Percentiles rank a stretch among this genome's conserved stretches.
phyloP scores from a whole-genome alignment of 768 basidiomycete genomes.

The Boletus bicolor region DNA sequence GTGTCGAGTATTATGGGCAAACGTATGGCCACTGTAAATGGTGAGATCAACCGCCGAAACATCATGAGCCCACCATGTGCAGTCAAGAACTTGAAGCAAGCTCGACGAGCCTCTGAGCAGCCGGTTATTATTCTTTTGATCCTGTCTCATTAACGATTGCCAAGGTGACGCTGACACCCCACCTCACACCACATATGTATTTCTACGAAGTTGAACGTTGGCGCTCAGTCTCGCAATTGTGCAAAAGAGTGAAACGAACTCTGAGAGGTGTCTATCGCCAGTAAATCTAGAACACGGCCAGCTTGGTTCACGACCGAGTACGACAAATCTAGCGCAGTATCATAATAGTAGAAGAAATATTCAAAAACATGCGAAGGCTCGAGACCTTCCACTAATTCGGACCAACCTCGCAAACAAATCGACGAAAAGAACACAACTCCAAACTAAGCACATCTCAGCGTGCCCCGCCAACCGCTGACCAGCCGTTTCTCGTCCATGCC shows the following conservation, averaged over 20 bases:
- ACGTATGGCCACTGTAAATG: neutral
- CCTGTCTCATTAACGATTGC: no score
- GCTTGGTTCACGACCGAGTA: neutral
- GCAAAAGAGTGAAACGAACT: no score
- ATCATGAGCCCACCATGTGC: no score
- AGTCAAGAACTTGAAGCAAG: neutral
- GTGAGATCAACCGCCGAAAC: neutral
- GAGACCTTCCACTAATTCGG: neutral
- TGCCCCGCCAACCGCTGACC: neutral
- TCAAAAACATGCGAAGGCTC: neutral
- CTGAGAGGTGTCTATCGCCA: no score
- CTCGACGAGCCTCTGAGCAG: neutral
- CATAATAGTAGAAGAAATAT: neutral
- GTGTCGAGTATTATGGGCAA: neutral
- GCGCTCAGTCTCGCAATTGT: no score
- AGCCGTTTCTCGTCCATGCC: slow-evolving; percentile 3
- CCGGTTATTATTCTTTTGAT: no score
- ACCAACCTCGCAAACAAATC: slow-evolving; percentile 18
- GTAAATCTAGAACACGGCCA: no score
- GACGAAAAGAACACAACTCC: neutral
- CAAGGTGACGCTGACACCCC: no score
- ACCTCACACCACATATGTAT: no score
- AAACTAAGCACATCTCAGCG: slow-evolving; percentile 5
- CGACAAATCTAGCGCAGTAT: slow-evolving; percentile 9
- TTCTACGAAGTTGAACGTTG: no score